A percentile compares a stretch with the other conserved stretches of the same genome.
phyloP scores from a whole-genome alignment of 2,329 filamentous ascomycete genomes.

The Endothia cerciana region DNA sequence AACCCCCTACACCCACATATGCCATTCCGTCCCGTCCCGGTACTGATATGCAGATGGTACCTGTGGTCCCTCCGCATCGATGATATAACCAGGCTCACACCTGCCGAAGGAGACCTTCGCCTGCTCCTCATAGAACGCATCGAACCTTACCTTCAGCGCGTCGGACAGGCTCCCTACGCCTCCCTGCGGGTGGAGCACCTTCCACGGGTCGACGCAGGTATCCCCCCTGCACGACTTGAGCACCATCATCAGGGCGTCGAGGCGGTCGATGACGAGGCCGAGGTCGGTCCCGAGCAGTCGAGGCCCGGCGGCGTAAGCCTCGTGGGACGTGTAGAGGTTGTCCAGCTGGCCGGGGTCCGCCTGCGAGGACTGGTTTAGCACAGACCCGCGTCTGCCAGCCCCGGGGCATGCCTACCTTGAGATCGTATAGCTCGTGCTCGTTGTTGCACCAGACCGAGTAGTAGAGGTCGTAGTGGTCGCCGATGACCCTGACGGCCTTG shows the following conservation, averaged over 20 bases:
- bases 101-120: conserved; percentile 30
- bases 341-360: conserved; percentile 28
- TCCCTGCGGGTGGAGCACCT: conserved; percentile 26
- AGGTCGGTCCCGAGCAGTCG: conserved; percentile 6
- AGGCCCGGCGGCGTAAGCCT: conserved; percentile 30
- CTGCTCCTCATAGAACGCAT: conserved; percentile 31
- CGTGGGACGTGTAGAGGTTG: conserved; percentile 20
- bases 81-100: conserved; percentile 29
- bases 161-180: conserved; percentile 28
- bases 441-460: conserved; percentile 70
- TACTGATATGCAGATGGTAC: conserved; percentile 19
- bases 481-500: conserved; percentile 56
- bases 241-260: conserved; percentile 33
- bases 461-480: conserved; percentile 57
- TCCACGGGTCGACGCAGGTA: conserved; percentile 31
- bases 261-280: conserved; percentile 25
- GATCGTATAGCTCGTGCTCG: conserved; percentile 65
- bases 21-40: conserved; percentile 25
- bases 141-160: conserved; percentile 31
- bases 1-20: conserved; percentile 23
- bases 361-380: conserved; percentile 3
- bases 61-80: conserved; percentile 26
- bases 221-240: conserved; percentile 31
- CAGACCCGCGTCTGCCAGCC: neutral
- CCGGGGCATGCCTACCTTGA: conserved; percentile 46